Evolutionary conservation across 2,329 filamentous ascomycete species (phyloP).

Genomic region (Hymenoscyphus infarciens): DNA sequence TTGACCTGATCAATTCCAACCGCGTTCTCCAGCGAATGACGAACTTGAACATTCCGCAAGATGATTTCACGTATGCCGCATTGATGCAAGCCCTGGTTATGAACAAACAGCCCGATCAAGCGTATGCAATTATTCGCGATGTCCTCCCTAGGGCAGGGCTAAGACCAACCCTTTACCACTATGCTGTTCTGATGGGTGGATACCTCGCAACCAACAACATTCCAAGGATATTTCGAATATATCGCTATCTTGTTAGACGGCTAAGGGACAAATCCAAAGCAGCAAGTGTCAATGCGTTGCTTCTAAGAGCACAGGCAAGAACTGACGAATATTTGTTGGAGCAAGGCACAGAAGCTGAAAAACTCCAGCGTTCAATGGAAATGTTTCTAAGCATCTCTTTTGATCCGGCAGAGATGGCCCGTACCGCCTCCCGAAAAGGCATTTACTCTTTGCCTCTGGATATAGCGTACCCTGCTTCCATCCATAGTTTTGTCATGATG

Average conservation of each 20-base stretch:
- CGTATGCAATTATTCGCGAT: constrained; percentile 48
- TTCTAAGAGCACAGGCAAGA: constrained; percentile 35
- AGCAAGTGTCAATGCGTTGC: constrained; percentile 42
- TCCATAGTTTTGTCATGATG: constrained; percentile 54
- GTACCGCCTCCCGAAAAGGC: constrained; percentile 26
- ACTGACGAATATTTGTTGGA: constrained; percentile 23
- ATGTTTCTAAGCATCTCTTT: constrained; percentile 28
- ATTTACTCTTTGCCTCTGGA: constrained; percentile 23
- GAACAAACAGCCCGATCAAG: constrained; percentile 50
- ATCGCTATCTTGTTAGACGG: constrained; percentile 40
- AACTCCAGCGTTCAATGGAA: constrained; percentile 28
- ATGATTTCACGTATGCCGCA: constrained; percentile 57
- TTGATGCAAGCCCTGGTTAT: constrained; percentile 56
- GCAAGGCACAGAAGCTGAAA: constrained; percentile 17
- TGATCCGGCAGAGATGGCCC: constrained; percentile 29
- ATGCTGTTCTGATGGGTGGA: constrained; percentile 50
- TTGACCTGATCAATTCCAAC: constrained; percentile 53
- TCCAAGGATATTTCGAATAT: constrained; percentile 48
- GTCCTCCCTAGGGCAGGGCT: constrained; percentile 48
- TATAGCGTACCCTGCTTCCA: constrained; percentile 34
- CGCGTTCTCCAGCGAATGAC: constrained; percentile 55
- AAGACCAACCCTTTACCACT: constrained; percentile 46
- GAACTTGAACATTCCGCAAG: constrained; percentile 45
- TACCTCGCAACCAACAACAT: constrained; percentile 39
- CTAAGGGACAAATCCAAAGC: constrained; percentile 31